Percentiles rank a stretch among this genome's conserved stretches.
These are phyloP conservation scores for Penicillium crustosum DNA, from an alignment of 2,329 filamentous ascomycete genomes.

Conservation along the genomic window DNA sequence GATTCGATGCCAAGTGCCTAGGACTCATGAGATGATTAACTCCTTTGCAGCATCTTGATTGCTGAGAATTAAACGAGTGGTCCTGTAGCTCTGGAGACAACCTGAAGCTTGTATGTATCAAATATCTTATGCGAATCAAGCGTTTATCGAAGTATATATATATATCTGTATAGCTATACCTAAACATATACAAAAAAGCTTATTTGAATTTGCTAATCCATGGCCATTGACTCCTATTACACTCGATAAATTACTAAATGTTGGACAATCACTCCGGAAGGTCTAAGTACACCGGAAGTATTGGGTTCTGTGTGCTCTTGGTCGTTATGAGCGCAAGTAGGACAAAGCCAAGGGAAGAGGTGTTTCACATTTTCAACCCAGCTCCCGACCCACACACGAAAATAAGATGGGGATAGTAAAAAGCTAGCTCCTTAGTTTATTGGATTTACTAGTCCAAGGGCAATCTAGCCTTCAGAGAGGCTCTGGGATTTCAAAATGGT, in stretches of 20 bases:
- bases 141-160: not conserved
- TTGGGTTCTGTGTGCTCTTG: conserved; percentile 7
- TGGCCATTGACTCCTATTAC: not conserved
- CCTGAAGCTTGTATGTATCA: not conserved
- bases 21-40: not conserved
- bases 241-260: not conserved
- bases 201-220: not conserved
- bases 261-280: conserved; percentile 2
- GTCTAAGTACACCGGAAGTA: conserved; percentile 16
- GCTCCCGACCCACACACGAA: conserved; percentile 1
- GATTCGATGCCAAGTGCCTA: not conserved
- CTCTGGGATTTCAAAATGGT: not conserved
- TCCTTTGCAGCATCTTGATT: not conserved
- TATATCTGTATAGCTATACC: not conserved
- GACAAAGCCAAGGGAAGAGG: conserved; percentile 16
- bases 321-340: conserved; percentile 11
- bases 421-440: no score
- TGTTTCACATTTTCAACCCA: conserved; percentile 13
- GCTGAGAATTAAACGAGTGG: not conserved
- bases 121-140: not conserved
- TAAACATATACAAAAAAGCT: not conserved
- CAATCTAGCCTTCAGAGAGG: not conserved
- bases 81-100: not conserved
- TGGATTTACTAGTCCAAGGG: not conserved
- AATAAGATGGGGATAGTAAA: not conserved